Percentiles rank a stretch among this genome's conserved stretches.
These are phyloP conservation scores for Myochromella boudieri DNA, from an alignment of 768 basidiomycete species.

Conservation along the genomic window DNA sequence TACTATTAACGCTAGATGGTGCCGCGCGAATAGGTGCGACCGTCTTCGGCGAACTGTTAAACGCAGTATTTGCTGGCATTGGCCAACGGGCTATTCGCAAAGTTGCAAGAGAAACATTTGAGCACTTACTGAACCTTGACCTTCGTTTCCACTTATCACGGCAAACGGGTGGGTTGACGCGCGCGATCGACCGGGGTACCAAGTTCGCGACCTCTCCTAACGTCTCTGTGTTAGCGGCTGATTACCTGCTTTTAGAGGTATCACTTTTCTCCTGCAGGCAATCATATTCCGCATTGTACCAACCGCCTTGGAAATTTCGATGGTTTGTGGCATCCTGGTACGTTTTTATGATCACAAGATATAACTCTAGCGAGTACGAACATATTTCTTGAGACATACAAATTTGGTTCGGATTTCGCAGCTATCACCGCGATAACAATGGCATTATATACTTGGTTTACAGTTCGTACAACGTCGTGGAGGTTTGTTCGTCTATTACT, in stretches of 20 bases:
- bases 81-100: slow-evolving; percentile 93
- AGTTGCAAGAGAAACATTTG: slow-evolving; percentile 94
- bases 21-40: slow-evolving; percentile 88
- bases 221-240: neutral
- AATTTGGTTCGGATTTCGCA: slow-evolving; percentile 97
- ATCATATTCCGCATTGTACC: slow-evolving; percentile 94
- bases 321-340: slow-evolving; percentile 97
- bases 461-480: slow-evolving; percentile 95
- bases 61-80: slow-evolving; percentile 95
- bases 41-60: slow-evolving; percentile 87
- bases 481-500: slow-evolving; percentile 46
- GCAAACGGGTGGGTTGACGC: slow-evolving; percentile 93
- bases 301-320: slow-evolving; percentile 91
- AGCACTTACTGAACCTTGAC: slow-evolving; percentile 88
- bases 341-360: slow-evolving; percentile 18
- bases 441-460: slow-evolving; percentile 95
- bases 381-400: slow-evolving; percentile 70
- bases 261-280: slow-evolving; percentile 91
- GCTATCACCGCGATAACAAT: slow-evolving; percentile 84
- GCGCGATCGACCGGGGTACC: slow-evolving; percentile 96
- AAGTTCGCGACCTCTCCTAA: slow-evolving; percentile 56
- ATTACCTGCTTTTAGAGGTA: slow-evolving; percentile 60
- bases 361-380: neutral
- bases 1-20: slow-evolving; percentile 59
- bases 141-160: slow-evolving; percentile 89